Percentiles rank a stretch among this genome's conserved stretches.
Conservation (phyloP, 208 protist species). For the Angomonas desouzai region DNA sequence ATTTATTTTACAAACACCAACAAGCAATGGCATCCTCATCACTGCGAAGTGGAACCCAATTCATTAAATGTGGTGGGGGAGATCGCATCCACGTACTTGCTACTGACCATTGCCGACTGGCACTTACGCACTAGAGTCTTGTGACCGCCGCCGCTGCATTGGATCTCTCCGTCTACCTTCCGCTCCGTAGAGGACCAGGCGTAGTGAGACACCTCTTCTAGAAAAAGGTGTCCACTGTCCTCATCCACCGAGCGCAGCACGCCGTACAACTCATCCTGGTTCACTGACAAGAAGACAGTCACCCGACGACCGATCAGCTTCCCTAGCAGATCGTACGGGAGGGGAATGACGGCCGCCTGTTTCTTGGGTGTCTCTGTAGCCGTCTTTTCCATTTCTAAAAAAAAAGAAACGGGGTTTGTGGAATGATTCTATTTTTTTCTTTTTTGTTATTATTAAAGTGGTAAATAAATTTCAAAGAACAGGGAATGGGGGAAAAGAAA, state of each 20-base stretch:
- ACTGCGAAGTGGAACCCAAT: neutral
- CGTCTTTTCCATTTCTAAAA: neutral
- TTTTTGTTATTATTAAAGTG: no score
- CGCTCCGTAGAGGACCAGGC: slow-evolving; percentile 17
- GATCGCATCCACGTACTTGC: slow-evolving; percentile 62
- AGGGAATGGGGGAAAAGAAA: no score
- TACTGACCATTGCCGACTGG: slow-evolving; percentile 63
- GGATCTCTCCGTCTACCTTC: slow-evolving; percentile 3
- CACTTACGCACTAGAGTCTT: slow-evolving; percentile 39
- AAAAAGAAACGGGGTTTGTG: no score
- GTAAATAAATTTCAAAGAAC: no score
- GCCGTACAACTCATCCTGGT: slow-evolving; percentile 61
- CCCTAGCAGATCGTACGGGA: slow-evolving; percentile 69
- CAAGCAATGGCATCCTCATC: neutral
- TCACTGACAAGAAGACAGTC: slow-evolving; percentile 58
- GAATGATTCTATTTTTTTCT: no score
- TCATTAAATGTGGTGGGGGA: slow-evolving; percentile 46
- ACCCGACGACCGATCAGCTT: slow-evolving; percentile 67
- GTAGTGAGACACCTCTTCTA: slow-evolving; percentile 70
- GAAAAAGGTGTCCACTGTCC: slow-evolving; percentile 63
- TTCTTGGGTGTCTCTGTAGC: neutral
- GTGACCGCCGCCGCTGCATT: slow-evolving; percentile 31
- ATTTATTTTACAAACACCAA: neutral
- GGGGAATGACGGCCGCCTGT: slow-evolving; percentile 24
- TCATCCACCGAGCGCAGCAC: slow-evolving; percentile 56